Conservation (phyloP, 441 rosid species). For the Omphalea diandra region DNA sequence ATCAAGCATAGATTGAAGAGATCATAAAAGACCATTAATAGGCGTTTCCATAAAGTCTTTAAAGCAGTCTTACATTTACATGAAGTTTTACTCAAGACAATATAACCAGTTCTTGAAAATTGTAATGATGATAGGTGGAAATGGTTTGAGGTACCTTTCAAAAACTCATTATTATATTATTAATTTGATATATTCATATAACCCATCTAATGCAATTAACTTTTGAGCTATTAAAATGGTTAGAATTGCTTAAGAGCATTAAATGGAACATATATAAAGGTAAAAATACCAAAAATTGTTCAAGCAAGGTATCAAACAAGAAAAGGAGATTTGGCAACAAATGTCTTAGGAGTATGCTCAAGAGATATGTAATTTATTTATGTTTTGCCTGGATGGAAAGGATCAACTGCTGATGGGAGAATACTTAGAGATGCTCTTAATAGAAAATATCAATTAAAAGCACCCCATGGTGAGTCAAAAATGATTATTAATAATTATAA, state of each 20-base stretch:
- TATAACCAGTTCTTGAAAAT: not conserved
- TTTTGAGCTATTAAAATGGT: no score
- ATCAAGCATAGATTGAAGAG: not conserved
- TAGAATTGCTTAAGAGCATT: not conserved
- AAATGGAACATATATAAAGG: not conserved
- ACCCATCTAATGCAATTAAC: no score
- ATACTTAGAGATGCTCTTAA: not conserved
- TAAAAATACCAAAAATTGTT: not conserved
- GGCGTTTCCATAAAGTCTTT: not conserved
- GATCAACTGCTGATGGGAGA: not conserved
- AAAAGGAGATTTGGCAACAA: not conserved
- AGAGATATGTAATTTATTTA: not conserved
- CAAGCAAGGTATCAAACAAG: not conserved
- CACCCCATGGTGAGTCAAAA: not conserved
- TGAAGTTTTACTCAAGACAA: not conserved
- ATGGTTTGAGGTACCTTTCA: not conserved
- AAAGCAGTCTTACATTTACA: not conserved
- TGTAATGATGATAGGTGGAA: not conserved
- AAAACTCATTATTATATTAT: no score
- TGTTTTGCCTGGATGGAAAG: not conserved
- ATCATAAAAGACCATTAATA: not conserved
- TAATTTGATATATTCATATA: no score
- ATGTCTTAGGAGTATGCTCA: no score
- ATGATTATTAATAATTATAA: no score
- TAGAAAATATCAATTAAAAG: not conserved